These are phyloP conservation scores for Cryptosporidium viatorum DNA, from an alignment of 169 alveolate species.

Conservation along the genomic window DNA sequence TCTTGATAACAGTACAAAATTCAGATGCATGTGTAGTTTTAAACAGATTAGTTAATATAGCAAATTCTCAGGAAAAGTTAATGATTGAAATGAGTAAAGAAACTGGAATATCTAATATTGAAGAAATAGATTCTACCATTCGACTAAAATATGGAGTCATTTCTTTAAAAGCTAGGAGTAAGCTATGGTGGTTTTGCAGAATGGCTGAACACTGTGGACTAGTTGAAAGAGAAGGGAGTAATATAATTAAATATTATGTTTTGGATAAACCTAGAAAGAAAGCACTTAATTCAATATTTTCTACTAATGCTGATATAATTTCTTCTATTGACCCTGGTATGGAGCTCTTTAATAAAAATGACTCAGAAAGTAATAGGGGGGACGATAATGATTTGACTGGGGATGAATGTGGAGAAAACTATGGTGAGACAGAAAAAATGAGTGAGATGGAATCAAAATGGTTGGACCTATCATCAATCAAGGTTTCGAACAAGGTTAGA, in stretches of 20 bases:
- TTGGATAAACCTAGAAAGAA: neutral
- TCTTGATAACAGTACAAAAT: slow-evolving; percentile 48
- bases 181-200: slow-evolving; percentile 71
- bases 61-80: slow-evolving; percentile 45
- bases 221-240: slow-evolving; percentile 16
- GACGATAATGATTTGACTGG: neutral
- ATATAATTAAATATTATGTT: slow-evolving; percentile 4
- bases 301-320: slow-evolving; percentile 19
- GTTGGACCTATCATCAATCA: slow-evolving; percentile 20
- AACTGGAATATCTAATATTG: neutral
- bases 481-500: slow-evolving; percentile 21
- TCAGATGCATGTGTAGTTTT: slow-evolving; percentile 45
- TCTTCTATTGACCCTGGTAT: slow-evolving; percentile 38
- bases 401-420: neutral
- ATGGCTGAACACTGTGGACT: slow-evolving; percentile 64
- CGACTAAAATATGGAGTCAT: slow-evolving; percentile 38
- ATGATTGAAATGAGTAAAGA: slow-evolving; percentile 35
- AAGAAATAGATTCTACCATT: neutral
- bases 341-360: slow-evolving; percentile 6
- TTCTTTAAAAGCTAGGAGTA: slow-evolving; percentile 45
- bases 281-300: slow-evolving; percentile 1
- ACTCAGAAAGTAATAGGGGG: neutral
- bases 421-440: neutral
- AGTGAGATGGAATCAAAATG: slow-evolving; percentile 46
- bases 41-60: slow-evolving; percentile 24